Conservation (phyloP, 345 rosid genomes). For the Eucalyptus sp. region DNA sequence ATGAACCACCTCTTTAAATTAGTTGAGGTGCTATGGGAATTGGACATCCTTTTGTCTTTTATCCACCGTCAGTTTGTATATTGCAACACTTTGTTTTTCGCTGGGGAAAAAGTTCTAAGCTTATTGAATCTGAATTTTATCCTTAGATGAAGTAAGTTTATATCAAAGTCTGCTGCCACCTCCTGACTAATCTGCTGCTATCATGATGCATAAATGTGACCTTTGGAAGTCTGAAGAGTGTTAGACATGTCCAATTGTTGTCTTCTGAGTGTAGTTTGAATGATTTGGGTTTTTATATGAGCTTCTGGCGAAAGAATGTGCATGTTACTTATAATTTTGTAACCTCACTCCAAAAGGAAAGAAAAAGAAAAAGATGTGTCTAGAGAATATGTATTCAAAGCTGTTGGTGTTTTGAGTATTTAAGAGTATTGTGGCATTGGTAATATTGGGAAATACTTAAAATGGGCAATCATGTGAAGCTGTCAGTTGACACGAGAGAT, state of each 20-base stretch:
- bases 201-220: not conserved
- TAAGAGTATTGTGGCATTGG: not conserved
- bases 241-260: not conserved
- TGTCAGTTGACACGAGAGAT: not conserved
- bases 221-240: not conserved
- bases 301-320: not conserved
- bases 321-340: not conserved
- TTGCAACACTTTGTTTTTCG: not conserved
- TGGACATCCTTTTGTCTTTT: not conserved
- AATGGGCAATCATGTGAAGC: not conserved
- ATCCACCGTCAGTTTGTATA: not conserved
- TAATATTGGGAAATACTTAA: not conserved
- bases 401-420: not conserved
- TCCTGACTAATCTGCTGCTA: not conserved
- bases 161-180: not conserved
- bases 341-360: not conserved
- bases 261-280: not conserved
- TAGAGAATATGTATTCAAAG: not conserved
- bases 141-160: not conserved
- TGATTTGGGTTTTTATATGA: not conserved
- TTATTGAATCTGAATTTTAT: not conserved
- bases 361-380: not conserved
- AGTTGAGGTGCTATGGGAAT: not conserved
- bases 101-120: not conserved
- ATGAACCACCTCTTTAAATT: not conserved